These are phyloP conservation scores for Filobasidium wieringae DNA, from an alignment of 768 basidiomycete species.

Conservation along the genomic window DNA sequence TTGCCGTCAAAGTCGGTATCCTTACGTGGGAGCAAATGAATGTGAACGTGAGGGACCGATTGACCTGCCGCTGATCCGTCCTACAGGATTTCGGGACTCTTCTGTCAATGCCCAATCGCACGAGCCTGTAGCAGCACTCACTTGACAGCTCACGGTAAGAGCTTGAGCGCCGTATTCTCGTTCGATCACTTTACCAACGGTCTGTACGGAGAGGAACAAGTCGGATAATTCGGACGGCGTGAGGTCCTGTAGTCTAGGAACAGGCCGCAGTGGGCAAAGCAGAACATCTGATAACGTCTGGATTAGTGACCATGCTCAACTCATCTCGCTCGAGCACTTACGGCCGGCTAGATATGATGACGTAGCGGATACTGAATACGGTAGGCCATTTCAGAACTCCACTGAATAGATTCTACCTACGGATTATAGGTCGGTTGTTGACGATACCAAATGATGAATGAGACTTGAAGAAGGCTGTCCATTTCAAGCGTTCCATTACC, in stretches of 20 bases:
- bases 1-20: slow-evolving; percentile 42
- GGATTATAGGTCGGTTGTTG: slow-evolving; percentile 86
- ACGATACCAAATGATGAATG: slow-evolving; percentile 57
- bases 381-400: too few relatives aligned
- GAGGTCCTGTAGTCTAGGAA: slow-evolving; percentile 47
- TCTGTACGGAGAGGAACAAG: slow-evolving; percentile 66
- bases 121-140: slow-evolving; percentile 31
- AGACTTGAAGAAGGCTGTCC: slow-evolving; percentile 11
- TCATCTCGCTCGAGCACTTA: not conserved
- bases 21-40: slow-evolving; percentile 80
- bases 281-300: slow-evolving; percentile 45
- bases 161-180: slow-evolving; percentile 68
- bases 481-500: slow-evolving; percentile 1
- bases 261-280: slow-evolving; percentile 47
- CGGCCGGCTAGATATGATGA: not conserved
- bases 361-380: too few relatives aligned
- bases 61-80: slow-evolving; percentile 80
- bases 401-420: slow-evolving; percentile 48
- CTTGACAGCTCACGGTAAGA: slow-evolving; percentile 83
- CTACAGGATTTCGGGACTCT: slow-evolving; percentile 39
- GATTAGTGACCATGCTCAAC: not conserved
- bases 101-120: not conserved
- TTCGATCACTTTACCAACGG: slow-evolving; percentile 68
- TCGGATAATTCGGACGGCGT: slow-evolving; percentile 55
- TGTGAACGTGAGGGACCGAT: slow-evolving; percentile 86